Base-by-base conservation (phyloP, 2,329 filamentous ascomycete species). In the Elsinoe arachidis region DNA sequence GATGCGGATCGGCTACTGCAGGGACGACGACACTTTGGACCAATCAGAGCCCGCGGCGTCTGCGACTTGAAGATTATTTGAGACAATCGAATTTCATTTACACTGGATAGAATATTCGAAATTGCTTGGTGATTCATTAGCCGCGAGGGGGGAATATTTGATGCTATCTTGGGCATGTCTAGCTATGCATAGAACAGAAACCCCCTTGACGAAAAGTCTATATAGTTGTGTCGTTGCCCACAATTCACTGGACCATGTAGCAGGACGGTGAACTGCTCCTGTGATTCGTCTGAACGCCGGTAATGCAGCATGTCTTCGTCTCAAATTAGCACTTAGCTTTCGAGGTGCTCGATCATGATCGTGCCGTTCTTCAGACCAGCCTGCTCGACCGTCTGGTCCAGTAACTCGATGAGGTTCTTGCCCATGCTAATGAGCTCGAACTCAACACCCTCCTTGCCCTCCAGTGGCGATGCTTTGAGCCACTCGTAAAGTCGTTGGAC, bases 401-500 rank as follows among this genome's bases (percentile, higher is more conserved):
- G 76, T 56, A 78, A 74, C 15, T 87, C 84, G 41, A 96, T 86
- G 59, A 99, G 73, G 66, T 99, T 93, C 68, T 86, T 86, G 49
- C 90, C 89, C 83, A 95, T 87, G 61, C 82, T 82, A 70, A 93
- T 90, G 63, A 99, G 79, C 70, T 97, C 92, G 72, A 99, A 99
- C 61, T 83, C 80, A 11, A 86, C 72, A 0, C 86, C 88, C 30
- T 82, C 80, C 71, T 90, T 92, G 65, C 87, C 90, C 63, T 91
- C 86, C 51, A 95, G 72, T 1, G 90, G 88, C 59, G 87, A 84
- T 0, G 91, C 86, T 75, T 97, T 99, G 62, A 99, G 83, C 90
- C 91, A 99, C 74, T 99, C 93, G 71, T 92, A 99, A 46, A 99
- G 84, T 11, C 88, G 83, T 57, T 83, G 80, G 11, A 99, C 90